Evolutionary conservation across 2,329 filamentous ascomycete genomes (phyloP).

Genomic region (Arthrobotrys musiformis): DNA sequence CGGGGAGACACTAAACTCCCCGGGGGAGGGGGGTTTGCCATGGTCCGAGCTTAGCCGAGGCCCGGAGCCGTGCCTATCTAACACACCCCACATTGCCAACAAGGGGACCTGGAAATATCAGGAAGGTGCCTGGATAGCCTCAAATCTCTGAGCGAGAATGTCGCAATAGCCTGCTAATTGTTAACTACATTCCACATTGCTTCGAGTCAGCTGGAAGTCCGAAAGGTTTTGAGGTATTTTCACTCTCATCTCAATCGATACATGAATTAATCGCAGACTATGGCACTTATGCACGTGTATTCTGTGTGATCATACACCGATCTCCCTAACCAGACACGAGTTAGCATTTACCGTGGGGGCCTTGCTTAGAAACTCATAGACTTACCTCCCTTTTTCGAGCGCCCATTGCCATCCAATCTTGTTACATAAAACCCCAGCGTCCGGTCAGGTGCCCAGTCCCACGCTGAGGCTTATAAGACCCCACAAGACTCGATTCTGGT

Average conservation of each 20-base stretch:
- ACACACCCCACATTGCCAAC: conserved; percentile 8
- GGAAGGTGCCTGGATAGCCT: conserved; percentile 28
- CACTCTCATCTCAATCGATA: not conserved
- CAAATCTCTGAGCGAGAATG: conserved; percentile 27
- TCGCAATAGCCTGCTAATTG: not conserved
- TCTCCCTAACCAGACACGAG: no score
- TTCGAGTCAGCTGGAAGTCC: not conserved
- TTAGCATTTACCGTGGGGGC: not conserved
- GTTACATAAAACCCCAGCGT: not conserved
- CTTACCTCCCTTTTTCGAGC: conserved; percentile 40
- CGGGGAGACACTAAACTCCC: conserved; percentile 26
- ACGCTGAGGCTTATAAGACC: conserved; percentile 3
- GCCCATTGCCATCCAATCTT: conserved; percentile 21
- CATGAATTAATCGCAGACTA: no score
- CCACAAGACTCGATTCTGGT: not conserved
- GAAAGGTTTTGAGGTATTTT: conserved; percentile 36
- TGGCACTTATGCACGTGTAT: no score
- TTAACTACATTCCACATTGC: conserved; percentile 14
- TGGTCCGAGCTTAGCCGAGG: conserved; percentile 37
- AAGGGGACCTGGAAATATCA: conserved; percentile 32
- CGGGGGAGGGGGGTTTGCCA: conserved; percentile 48
- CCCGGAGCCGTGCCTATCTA: conserved; percentile 7
- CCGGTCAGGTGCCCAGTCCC: conserved; percentile 4
- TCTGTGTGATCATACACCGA: no score
- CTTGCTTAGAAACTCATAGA: not conserved